A percentile compares a stretch with the other conserved stretches of the same genome.
Conservation (phyloP, 768 basidiomycete genomes). For the Boletus subparvulus region DNA sequence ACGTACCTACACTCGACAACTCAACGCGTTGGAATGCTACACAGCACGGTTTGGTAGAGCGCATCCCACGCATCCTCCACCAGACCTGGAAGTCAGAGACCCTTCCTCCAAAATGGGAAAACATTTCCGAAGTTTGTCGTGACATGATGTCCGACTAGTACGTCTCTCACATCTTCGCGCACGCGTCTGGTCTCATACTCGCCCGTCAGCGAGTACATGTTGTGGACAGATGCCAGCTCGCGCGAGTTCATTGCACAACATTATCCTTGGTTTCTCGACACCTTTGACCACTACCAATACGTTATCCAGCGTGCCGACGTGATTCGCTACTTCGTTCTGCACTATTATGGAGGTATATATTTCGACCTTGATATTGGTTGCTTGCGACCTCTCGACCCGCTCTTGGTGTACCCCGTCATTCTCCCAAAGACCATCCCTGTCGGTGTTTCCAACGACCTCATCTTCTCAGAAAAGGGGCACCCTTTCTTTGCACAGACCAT, state of each 20-base stretch:
- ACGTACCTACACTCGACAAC: constrained; percentile 61
- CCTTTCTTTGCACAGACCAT: constrained; percentile 93
- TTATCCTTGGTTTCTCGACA: constrained; percentile 92
- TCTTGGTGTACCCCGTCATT: constrained; percentile 83
- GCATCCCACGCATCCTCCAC: constrained; percentile 90
- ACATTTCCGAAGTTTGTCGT: constrained; percentile 78
- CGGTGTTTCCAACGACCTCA: constrained; percentile 96
- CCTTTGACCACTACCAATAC: constrained; percentile 90
- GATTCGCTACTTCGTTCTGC: constrained; percentile 96
- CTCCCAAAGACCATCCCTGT: constrained; percentile 96
- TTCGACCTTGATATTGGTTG: constrained; percentile 97
- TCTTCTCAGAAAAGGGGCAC: constrained; percentile 82
- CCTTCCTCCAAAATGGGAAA: constrained; percentile 79
- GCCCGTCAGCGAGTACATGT: constrained; percentile 78
- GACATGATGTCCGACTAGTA: constrained; percentile 97
- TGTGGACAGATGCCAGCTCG: constrained; percentile 94
- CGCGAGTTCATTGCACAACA: constrained; percentile 85
- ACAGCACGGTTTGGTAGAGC: constrained; percentile 61
- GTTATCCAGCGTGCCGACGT: constrained; percentile 94
- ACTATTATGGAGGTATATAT: constrained; percentile 94
- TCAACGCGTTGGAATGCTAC: constrained; percentile 63
- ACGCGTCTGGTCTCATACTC: constrained; percentile 16
- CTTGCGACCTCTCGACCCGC: constrained; percentile 77
- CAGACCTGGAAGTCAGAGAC: constrained; percentile 97
- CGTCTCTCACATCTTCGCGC: constrained; percentile 35